phyloP scores from a whole-genome alignment of 2,329 filamentous ascomycete genomes.

The Paramyrothecium sp. region DNA sequence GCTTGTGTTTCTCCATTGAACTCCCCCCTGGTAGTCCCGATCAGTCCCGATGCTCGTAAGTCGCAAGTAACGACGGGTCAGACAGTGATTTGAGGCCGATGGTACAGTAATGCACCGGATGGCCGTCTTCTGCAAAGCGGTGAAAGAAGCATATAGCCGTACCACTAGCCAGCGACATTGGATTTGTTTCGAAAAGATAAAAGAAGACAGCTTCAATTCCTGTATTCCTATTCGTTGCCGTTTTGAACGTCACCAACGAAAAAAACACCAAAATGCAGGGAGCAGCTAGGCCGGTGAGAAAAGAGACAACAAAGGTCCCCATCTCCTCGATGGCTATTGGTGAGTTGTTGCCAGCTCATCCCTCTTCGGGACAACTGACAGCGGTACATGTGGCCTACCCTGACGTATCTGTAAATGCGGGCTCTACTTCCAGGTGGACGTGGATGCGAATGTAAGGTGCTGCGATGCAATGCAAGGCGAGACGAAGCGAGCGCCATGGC shows the following conservation, averaged over 20 bases:
- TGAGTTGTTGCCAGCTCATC: not conserved
- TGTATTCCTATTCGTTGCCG: not conserved
- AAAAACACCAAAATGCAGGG: not conserved
- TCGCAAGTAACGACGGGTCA: too few relatives aligned
- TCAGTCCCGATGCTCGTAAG: not conserved
- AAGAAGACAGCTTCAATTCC: not conserved
- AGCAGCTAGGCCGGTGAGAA: not conserved
- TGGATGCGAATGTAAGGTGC: not conserved
- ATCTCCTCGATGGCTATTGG: not conserved
- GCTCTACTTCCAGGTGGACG: not conserved
- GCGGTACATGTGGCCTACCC: not conserved
- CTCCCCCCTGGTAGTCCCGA: not conserved
- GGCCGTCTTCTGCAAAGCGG: not conserved
- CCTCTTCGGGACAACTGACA: not conserved
- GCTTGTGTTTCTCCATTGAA: too few relatives aligned
- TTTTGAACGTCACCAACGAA: not conserved
- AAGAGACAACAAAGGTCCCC: slow-evolving; percentile 1
- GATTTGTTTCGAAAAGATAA: not conserved
- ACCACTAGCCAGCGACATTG: not conserved
- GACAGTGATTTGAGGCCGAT: too few relatives aligned
- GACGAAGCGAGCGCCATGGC: not conserved
- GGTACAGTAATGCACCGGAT: too few relatives aligned
- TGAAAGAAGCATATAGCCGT: not conserved
- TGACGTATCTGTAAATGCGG: not conserved
- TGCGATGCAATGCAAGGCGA: not conserved